Percentiles rank a stretch among this genome's conserved stretches.
Conservation (phyloP, 2,329 filamentous ascomycete genomes). For the Incumbomyces lentus region DNA sequence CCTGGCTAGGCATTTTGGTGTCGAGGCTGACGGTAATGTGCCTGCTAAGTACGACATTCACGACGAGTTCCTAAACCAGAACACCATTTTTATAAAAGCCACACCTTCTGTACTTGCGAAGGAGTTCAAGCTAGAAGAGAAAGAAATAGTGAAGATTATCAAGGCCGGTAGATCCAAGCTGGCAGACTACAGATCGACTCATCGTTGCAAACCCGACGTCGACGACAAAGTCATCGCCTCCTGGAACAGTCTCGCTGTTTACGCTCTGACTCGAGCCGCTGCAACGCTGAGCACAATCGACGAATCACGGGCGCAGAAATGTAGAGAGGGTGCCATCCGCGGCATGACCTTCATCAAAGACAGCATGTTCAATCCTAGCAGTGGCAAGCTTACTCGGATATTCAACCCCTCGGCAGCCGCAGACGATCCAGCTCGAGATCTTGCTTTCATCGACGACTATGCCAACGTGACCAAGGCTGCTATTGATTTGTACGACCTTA, state of each 20-base stretch:
- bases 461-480: slow-evolving; percentile 77
- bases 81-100: slow-evolving; percentile 65
- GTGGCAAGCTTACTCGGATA: slow-evolving; percentile 54
- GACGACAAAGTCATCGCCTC: slow-evolving; percentile 82
- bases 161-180: slow-evolving; percentile 58
- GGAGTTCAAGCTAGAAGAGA: slow-evolving; percentile 61
- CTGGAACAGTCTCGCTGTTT: slow-evolving; percentile 83
- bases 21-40: slow-evolving; percentile 77
- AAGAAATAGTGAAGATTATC: slow-evolving; percentile 59
- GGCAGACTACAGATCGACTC: slow-evolving; percentile 58
- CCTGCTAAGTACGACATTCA: slow-evolving; percentile 72
- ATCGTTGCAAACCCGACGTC: slow-evolving; percentile 64
- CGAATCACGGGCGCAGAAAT: slow-evolving; percentile 47
- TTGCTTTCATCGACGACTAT: slow-evolving; percentile 88
- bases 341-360: slow-evolving; percentile 63
- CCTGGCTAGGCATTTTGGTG: slow-evolving; percentile 73
- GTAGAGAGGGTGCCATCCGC: slow-evolving; percentile 54
- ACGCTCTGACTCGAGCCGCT: slow-evolving; percentile 66
- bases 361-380: slow-evolving; percentile 58
- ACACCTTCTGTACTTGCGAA: slow-evolving; percentile 59
- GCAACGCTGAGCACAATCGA: slow-evolving; percentile 55
- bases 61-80: slow-evolving; percentile 90
- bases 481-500: slow-evolving; percentile 73
- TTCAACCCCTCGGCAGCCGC: slow-evolving; percentile 1
- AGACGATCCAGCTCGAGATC: slow-evolving; percentile 38